Evolutionary conservation across 2,329 filamentous ascomycete genomes (phyloP).

Genomic region (Achaetomium macrosporum): DNA sequence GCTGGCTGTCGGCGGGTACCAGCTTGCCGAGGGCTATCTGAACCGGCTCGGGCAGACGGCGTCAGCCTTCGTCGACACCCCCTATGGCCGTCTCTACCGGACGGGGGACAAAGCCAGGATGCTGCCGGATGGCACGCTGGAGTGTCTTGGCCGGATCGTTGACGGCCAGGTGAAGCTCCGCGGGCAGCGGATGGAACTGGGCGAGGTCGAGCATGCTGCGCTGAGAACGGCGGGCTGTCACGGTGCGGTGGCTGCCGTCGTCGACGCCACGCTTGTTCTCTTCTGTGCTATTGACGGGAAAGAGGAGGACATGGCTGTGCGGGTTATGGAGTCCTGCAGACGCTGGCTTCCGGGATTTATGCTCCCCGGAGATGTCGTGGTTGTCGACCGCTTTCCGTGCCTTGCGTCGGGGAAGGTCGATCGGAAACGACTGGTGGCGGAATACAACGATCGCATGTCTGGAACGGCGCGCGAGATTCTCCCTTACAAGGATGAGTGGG

Average conservation of each 20-base stretch:
- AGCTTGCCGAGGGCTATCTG: slow-evolving; percentile 75
- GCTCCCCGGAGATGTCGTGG: slow-evolving; percentile 68
- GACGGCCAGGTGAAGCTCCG: slow-evolving; percentile 81
- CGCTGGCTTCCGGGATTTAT: slow-evolving; percentile 78
- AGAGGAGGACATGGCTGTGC: slow-evolving; percentile 27
- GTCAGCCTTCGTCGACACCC: slow-evolving; percentile 62
- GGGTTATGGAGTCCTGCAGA: slow-evolving; percentile 55
- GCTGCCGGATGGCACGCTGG: slow-evolving; percentile 61
- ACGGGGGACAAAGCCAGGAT: slow-evolving; percentile 80
- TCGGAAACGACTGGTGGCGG: slow-evolving; percentile 53
- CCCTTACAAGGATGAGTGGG: slow-evolving; percentile 28
- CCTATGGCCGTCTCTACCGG: slow-evolving; percentile 67
- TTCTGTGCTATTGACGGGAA: slow-evolving; percentile 57
- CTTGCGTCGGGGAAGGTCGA: slow-evolving; percentile 82
- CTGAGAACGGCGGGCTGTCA: slow-evolving; percentile 57
- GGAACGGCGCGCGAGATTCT: slow-evolving; percentile 1
- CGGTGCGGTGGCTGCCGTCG: slow-evolving; percentile 59
- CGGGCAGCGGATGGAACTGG: slow-evolving; percentile 76
- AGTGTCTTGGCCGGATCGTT: slow-evolving; percentile 74
- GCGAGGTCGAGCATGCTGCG: slow-evolving; percentile 68
- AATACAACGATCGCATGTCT: slow-evolving; percentile 37
- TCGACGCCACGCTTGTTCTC: slow-evolving; percentile 63
- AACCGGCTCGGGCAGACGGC: slow-evolving; percentile 73
- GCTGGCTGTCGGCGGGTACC: slow-evolving; percentile 71
- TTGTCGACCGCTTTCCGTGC: slow-evolving; percentile 61